Percentiles rank a stretch among this genome's conserved stretches.
phyloP scores from a whole-genome alignment of 2,329 filamentous ascomycete species.

The Penicillium sp. region DNA sequence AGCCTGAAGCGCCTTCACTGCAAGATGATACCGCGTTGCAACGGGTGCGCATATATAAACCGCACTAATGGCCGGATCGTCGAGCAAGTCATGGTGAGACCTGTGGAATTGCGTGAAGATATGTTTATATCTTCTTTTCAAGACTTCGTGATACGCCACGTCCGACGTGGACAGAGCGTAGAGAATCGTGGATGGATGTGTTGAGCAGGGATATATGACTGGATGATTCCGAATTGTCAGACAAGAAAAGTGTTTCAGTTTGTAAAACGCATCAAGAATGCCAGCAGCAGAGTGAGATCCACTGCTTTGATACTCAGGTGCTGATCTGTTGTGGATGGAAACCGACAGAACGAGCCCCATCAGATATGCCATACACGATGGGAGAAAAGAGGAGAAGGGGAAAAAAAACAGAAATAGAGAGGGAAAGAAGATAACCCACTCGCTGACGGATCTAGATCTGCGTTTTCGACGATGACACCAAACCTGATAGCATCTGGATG shows the following conservation, averaged over 20 bases:
- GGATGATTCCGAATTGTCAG: too few species aligned
- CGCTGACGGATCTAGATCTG: background rate
- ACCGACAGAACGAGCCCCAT: too few species aligned
- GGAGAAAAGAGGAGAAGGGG: too few species aligned
- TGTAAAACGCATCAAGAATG: too few species aligned
- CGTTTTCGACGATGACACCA: background rate
- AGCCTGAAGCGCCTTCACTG: background rate
- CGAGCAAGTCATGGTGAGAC: background rate
- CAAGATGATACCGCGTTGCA: background rate
- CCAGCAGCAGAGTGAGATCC: too few species aligned
- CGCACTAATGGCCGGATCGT: background rate
- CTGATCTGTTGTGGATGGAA: too few species aligned
- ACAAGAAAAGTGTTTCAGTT: too few species aligned
- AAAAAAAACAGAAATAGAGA: background rate
- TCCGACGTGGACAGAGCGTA: background rate
- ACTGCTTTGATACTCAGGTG: too few species aligned
- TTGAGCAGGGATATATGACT: background rate
- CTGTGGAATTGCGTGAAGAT: background rate
- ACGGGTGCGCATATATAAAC: background rate
- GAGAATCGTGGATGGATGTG: background rate
- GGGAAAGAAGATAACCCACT: background rate
- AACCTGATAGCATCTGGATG: slow-evolving; percentile 3
- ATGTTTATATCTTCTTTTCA: background rate
- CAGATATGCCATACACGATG: too few species aligned
- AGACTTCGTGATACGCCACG: background rate